Evolutionary conservation across 371 early-diverging fungal species (phyloP).

Genomic region (Rhizopus stolonifer): DNA sequence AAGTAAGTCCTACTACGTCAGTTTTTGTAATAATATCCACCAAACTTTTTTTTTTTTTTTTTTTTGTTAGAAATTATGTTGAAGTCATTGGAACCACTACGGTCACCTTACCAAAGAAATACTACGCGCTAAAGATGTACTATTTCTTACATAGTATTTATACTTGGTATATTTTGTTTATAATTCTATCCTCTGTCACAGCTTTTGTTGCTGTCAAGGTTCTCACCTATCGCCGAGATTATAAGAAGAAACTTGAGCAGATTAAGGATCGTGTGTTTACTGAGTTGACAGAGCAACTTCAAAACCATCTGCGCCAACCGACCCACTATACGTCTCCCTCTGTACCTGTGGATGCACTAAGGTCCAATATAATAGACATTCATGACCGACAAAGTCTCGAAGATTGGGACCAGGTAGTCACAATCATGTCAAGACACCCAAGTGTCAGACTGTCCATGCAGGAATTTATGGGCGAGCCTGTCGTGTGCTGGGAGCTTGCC

Average conservation of each 20-base stretch:
- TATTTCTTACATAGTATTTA: not conserved
- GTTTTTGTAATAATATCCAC: no score
- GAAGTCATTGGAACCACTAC: not conserved
- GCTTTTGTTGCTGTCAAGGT: not conserved
- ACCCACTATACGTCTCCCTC: conserved; percentile 1
- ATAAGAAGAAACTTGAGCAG: not conserved
- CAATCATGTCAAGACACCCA: conserved; percentile 11
- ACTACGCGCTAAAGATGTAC: not conserved
- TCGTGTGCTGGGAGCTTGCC: conserved; percentile 23
- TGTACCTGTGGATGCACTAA: not conserved
- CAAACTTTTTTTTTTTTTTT: not conserved
- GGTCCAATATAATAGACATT: no score
- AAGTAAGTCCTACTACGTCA: conserved; percentile 11
- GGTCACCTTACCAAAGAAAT: not conserved
- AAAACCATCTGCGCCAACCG: conserved; percentile 14
- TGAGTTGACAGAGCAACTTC: conserved; percentile 10
- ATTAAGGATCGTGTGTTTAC: not conserved
- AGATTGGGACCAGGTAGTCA: conserved; percentile 19
- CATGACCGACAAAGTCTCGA: not conserved
- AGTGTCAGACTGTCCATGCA: conserved; percentile 11
- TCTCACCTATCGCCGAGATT: not conserved
- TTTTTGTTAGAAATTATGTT: not conserved
- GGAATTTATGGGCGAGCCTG: conserved; percentile 22
- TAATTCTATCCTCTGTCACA: no score
- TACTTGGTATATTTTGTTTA: not conserved